Conservation (phyloP, 106 monocot genomes). For the Ottelia alismoides region DNA sequence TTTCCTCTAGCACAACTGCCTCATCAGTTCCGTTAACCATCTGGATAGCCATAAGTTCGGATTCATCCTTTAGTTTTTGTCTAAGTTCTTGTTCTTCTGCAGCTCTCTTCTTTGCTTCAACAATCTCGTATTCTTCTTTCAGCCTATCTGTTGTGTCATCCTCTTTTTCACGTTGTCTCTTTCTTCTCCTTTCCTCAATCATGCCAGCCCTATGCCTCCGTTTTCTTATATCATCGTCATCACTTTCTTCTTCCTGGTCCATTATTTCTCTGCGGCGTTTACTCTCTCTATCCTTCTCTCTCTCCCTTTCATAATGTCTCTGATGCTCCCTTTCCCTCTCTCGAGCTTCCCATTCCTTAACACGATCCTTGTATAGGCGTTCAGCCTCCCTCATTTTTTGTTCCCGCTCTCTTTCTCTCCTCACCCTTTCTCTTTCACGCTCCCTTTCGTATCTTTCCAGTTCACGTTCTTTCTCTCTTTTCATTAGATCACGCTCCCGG, state of each 20-base stretch:
- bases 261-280: no score
- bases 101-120: constrained; percentile 48
- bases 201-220: no score
- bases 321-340: constrained; percentile 65
- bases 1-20: constrained; percentile 15
- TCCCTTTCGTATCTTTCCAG: no score
- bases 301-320: constrained; percentile 37
- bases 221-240: constrained; percentile 52
- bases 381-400: constrained; percentile 40
- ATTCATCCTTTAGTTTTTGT: constrained; percentile 9
- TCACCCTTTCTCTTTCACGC: no score
- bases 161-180: no score
- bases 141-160: constrained; percentile 39
- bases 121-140: constrained; percentile 63
- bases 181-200: no score
- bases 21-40: constrained; percentile 15
- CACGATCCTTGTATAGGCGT: constrained; percentile 38
- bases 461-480: no score
- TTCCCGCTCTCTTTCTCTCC: no score
- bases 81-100: constrained; percentile 46
- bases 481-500: no score
- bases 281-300: no score
- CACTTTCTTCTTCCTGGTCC: constrained; percentile 55
- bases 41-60: no score
- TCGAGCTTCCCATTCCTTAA: constrained; percentile 69